These are phyloP conservation scores for Juglanconis juglandina DNA, from an alignment of 2,329 filamentous ascomycete genomes.

Conservation along the genomic window DNA sequence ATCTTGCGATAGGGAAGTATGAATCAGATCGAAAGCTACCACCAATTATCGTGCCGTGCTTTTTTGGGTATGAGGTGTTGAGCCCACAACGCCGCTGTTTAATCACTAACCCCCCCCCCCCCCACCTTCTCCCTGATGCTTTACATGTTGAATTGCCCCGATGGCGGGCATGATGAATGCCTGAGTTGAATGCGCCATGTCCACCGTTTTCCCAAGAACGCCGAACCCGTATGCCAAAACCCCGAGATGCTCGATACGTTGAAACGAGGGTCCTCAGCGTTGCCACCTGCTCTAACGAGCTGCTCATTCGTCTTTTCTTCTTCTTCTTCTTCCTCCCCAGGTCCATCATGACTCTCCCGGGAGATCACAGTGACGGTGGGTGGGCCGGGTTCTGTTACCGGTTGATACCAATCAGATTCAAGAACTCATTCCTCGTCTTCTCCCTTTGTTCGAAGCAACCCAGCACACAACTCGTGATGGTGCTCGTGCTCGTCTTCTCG, in stretches of 20 bases:
- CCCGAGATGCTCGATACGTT: slow-evolving; percentile 6
- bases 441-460: slow-evolving; percentile 89
- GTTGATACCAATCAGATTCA: slow-evolving; percentile 72
- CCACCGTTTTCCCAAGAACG: slow-evolving; percentile 9
- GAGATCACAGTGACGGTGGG: too few relatives aligned
- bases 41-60: not conserved
- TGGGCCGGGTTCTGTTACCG: slow-evolving; percentile 6
- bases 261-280: slow-evolving; percentile 7
- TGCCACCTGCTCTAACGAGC: slow-evolving; percentile 18
- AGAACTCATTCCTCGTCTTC: slow-evolving; percentile 93
- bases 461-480: slow-evolving; percentile 96
- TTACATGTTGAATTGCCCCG: slow-evolving; percentile 18
- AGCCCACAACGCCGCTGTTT: slow-evolving; percentile 20
- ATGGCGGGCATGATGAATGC: slow-evolving; percentile 12
- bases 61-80: slow-evolving; percentile 20
- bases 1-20: not conserved
- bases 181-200: slow-evolving; percentile 3
- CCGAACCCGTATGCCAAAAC: slow-evolving; percentile 10
- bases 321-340: not conserved
- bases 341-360: too few relatives aligned
- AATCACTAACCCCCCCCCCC: not conserved
- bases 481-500: slow-evolving; percentile 80
- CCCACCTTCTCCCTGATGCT: not conserved
- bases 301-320: slow-evolving; percentile 17
- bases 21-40: not conserved